Evolutionary conservation across 2,329 filamentous ascomycete species (phyloP), one percentile per base, ranked within the genome.

Genomic region (Verticillium zaregamsianum): DNA sequence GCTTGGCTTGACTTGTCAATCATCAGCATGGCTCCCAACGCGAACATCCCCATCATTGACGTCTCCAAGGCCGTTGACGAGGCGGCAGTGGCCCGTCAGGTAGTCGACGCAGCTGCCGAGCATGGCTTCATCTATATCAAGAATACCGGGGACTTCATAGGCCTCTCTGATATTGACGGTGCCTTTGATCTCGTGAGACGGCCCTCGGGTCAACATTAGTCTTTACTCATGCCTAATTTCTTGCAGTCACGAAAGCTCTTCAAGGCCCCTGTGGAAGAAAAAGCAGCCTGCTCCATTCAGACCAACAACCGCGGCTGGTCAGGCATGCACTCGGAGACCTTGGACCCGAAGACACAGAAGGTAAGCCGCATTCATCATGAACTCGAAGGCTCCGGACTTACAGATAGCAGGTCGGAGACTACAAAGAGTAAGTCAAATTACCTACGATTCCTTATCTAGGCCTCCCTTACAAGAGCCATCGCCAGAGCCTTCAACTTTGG

Each of bases 91-190:
- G 90, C 90, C 59, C 86, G 86, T 61, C 83, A 87, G 65, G 82
- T 98, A 52, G 86, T 97, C 52, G 84, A 90, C 64, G 94, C 94
- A 1, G 93, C 93, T 2, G 85, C 87, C 40, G 87, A 89, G 60
- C 90, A 93, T 76, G 94, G 94, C 64, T 98, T 98, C 75, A 86
- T 97, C 64, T 98, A 95, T 73, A 87, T 98, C 69, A 89, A 87
- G 71, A 93, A 92, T 70, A 83, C 86, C 25, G 89, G 88, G 54
- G 80, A 82, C 14, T 86, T 90, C 63, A 91, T 97, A 57, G 79
- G 89, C 0, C 76, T 82, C 0, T 76, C 82, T 32, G 84, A 88
- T 59, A 86, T 97, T 49, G 82, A 90, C 11, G 78, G 80, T 55
- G 88, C 90, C 9, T 98, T 97, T 78, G 77, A 82, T 15, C 74